Evolutionary conservation across 257 asterid genomes (phyloP), one percentile per base, ranked within the genome.

Genomic region (Linaria vulgaris): DNA sequence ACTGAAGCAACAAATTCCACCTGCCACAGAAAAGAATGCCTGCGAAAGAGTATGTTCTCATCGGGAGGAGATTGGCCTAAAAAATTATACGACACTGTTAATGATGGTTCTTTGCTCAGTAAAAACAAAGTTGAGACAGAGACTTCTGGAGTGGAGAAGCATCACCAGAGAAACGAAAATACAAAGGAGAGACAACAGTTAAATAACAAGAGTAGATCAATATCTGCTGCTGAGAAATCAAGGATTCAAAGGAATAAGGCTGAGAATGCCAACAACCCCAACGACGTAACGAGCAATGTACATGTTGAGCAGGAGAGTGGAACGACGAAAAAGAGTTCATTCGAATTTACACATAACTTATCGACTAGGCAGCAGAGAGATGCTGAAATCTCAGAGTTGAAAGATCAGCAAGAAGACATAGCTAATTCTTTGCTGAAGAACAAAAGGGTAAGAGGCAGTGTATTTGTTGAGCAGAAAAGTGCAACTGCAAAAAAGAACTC

Each of bases 61-160:
- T 68, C 62, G 39, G 66, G 59, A 72, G 83, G 77, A 73, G 83
- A 74, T 58, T 45, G 64, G 73, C 61, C 82, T 61, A 74, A 69
- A 72, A 74, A 75, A 27, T 58, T 72, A 58, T 25, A 55, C 69
- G 80, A 62, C 74, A 80, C 76, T 66, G 66, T 21, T 56, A 59
- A 70, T 46, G 86, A 70, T 66, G 74, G 69, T 69, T 66, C 84
- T 24, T 73, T 73, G 68, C 70, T 69, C 75, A 70, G 65, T 61
- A 76, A 67, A 63, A 80, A 75, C 34, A 80, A 69, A 74, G 57
- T 49, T 56, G 72, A 37, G 60, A 79, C 74, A 63, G 65, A 74
- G 60, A 72, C 63, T 67, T 69, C 76, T 64, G 73, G 69, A 68
- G 59, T 57, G 46, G 76, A 71, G 69, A 70, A 71, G 43, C 52